Evolutionary conservation across 257 asterid genomes (phyloP), one percentile per base, ranked within the genome.

Genomic region (Hygrophila difformis): DNA sequence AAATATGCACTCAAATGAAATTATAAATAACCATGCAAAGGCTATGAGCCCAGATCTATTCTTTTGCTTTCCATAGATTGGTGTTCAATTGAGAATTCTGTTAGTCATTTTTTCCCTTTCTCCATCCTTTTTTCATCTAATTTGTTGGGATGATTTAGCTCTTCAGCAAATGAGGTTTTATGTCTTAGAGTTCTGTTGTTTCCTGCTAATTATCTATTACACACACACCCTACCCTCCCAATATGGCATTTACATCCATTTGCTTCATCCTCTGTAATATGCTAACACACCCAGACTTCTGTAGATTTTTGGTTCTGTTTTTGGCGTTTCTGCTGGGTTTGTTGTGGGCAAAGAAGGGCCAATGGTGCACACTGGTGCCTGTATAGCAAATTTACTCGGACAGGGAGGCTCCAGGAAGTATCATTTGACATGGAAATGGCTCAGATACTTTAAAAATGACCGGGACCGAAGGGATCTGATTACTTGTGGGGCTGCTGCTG

Each of bases 331-430:
- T 48, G 98, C 98, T 69, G 98, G 98, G 70, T 79, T 89, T 62
- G 88, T 82, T 54, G 96, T 89, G 61, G 98, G 98, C 38, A 89
- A 89, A 75, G 98, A 89, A 71, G 98, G 98, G 45, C 98, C 98
- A 16, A 89, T 89, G 98, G 98, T 89, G 38, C 98, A 89, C 53
- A 89, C 98, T 14, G 98, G 98, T 45, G 93, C 98, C 8, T 89
- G 98, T 70, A 77, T 89, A 68, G 98, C 98, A 39, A 79, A 79
- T 65, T 75, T 89, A 61, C 94, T 89, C 35, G 98, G 98, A 18
- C 98, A 89, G 61, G 98, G 98, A 17, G 98, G 98, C 51, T 89
- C 98, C n/a, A 86, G 92, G 54, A 89, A 82, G 73, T 89, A 89
- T 63, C 96, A 61, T 52, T 57, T 89, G 70, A 89, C 98, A 6